Base-by-base conservation (phyloP, 352 stramenopile genomes). In the Aphanomyces cochlioides region DNA sequence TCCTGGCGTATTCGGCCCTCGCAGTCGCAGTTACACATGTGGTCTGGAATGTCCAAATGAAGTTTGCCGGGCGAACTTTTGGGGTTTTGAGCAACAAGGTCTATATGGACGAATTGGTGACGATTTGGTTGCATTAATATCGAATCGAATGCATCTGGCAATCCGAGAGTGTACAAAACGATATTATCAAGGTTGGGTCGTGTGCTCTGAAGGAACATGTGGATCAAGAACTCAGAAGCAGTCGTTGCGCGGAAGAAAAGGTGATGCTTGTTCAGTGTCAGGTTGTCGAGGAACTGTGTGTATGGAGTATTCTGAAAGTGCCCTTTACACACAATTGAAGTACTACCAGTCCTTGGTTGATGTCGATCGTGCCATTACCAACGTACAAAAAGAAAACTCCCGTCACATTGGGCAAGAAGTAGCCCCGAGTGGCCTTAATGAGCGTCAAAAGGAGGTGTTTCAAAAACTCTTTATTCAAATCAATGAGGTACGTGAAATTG, bases 331-430 rank as follows among this genome's bases (percentile, higher is more conserved):
- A 19, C 97, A 99, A 76, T 87, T 99, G 53, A 98, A 99, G 78
- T 99, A 97, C 74, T 95, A 98, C 66, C 93, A 98, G 75, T 92
- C 91, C 34, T 84, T 99, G 7, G 98, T 99, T 66, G 93, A 99
- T 77, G 72, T 97, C 12, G 83, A 96, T 19, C 94, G 89, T 37
- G 90, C 88, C 7, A 77, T 97, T 76, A 88, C 88, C 57, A 96
- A 90, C 57, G 82, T 90, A 38, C 67, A 77, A 61, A 85, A 89
- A 47, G 77, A 97, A 54, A 58, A 57, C 70, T 37, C 67, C 77
- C 53, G 67, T 63, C 64, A 68, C 13, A 19, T 60, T 36, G n/a
- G 73, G 43, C 57, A 3, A 73, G 36, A n/a, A 72, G 53, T 56
- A 59, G 43, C 7, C 37, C 28, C 7, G 45, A 80, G 77, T 37